These are phyloP conservation scores for Glycine tomentella DNA, from an alignment of 306 rosid species.

Conservation along the genomic window DNA sequence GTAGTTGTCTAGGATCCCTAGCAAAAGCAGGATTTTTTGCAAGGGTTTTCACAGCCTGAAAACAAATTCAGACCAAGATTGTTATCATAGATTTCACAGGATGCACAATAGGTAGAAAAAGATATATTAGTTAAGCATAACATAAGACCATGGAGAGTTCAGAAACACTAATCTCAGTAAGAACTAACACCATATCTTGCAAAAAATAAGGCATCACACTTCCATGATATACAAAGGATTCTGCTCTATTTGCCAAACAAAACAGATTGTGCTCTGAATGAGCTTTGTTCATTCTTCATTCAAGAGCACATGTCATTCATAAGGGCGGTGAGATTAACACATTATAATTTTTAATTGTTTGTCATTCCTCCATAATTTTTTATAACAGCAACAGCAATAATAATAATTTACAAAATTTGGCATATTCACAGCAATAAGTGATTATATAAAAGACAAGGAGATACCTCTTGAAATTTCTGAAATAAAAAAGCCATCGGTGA, in stretches of 20 bases:
- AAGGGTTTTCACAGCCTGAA: conserved; percentile 73
- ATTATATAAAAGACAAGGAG: conserved; percentile 31
- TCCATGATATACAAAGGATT: background rate
- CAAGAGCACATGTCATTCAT: conserved; percentile 2
- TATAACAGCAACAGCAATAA: background rate
- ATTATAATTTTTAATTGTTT: background rate
- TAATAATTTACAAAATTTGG: conserved; percentile 16
- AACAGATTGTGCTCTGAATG: background rate
- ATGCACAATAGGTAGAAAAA: conserved; percentile 8
- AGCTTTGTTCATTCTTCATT: background rate
- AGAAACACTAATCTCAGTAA: background rate
- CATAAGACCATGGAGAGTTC: conserved; percentile 4
- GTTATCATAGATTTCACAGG: conserved; percentile 18
- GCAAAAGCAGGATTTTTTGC: conserved; percentile 74
- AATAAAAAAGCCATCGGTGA: conserved; percentile 74
- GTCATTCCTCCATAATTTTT: background rate
- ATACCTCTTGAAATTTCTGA: conserved; percentile 90
- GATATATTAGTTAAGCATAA: background rate
- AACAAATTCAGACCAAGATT: conserved; percentile 31
- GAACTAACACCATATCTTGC: conserved; percentile 21
- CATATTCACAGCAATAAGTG: background rate
- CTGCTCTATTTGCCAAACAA: background rate
- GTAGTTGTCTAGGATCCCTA: conserved; percentile 74
- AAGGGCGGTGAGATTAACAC: background rate
- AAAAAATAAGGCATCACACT: conserved; percentile 19